Base-by-base conservation (phyloP, 306 rosid genomes). In the Elaeagnus macrophylla region DNA sequence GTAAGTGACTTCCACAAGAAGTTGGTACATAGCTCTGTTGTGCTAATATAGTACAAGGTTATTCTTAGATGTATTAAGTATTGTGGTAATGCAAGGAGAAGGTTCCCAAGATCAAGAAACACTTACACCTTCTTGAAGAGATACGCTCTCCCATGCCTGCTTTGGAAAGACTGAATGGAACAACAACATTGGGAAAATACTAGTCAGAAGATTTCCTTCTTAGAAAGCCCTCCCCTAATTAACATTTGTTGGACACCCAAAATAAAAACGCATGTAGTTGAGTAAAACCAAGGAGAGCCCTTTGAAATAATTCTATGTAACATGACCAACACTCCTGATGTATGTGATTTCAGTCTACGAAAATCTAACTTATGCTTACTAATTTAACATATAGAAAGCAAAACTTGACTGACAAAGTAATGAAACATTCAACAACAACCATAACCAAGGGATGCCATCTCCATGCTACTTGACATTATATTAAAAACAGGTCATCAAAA, bases 81-180 rank as follows among this genome's bases (percentile, higher is more conserved):
- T 37, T 7, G 37, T 12, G 15, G 60, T 48, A 47, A n/a, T 48
- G 56, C 43, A 53, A 12, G 53, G 64, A 57, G 36, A 61, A 58
- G 52, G 58, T 68, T 56, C 51, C 63, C 56, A 54, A 62, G 59
- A 68, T 61, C 57, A 57, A 74, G 81, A 72, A 66, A 70, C 68
- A 85, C 97, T 89, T 85, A 89, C 95, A 88, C 96, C 65, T 88
- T 84, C 59, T 46, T 80, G 86, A 88, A 88, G 88, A 84, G 96
- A 79, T 88, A 89, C 62, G 94, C 97, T 77, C 81, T 77, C 76
- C 94, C 97, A 56, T 85, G 87, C 83, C 67, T 83, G 83, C 53
- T 0, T 19, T 77, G 89, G 76, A 85, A 89, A 64, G 89, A 65
- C 97, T 89, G 86, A 66, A 83, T 60, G 72, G 55, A 66, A 64